Conservation (phyloP, 352 stramenopile species). For the Nothophytophthora sp. region DNA sequence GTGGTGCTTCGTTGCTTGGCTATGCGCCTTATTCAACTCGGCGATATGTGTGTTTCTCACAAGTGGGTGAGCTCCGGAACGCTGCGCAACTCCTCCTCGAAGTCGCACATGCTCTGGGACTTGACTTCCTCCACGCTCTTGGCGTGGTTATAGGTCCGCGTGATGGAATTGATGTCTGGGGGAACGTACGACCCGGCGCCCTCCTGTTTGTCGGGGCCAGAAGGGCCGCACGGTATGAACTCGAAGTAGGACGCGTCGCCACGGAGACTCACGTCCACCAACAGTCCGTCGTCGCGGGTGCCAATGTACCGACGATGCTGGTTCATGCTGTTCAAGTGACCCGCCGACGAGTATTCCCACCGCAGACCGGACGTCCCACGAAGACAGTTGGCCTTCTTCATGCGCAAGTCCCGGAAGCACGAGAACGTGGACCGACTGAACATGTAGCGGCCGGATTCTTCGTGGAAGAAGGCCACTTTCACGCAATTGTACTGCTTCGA, state of each 20-base stretch:
- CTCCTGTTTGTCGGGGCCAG: slow-evolving; percentile 11
- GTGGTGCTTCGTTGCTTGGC: too few species aligned
- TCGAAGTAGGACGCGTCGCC: slow-evolving; percentile 66
- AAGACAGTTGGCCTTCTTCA: slow-evolving; percentile 67
- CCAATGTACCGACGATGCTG: slow-evolving; percentile 79
- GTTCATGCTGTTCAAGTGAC: slow-evolving; percentile 80
- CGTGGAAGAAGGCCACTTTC: slow-evolving; percentile 73
- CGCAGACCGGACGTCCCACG: slow-evolving; percentile 60
- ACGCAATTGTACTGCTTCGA: slow-evolving; percentile 82
- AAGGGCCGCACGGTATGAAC: slow-evolving; percentile 54
- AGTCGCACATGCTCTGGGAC: slow-evolving; percentile 62
- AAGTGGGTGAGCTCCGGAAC: slow-evolving; percentile 15
- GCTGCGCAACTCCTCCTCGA: slow-evolving; percentile 34
- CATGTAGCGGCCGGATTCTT: slow-evolving; percentile 62
- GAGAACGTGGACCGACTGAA: slow-evolving; percentile 76
- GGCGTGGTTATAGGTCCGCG: slow-evolving; percentile 52
- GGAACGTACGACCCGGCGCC: slow-evolving; percentile 28
- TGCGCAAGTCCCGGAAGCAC: slow-evolving; percentile 72
- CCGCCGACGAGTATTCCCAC: slow-evolving; percentile 69
- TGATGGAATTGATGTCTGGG: slow-evolving; percentile 52
- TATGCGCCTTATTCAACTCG: too few species aligned
- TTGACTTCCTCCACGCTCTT: slow-evolving; percentile 47
- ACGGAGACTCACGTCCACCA: slow-evolving; percentile 75
- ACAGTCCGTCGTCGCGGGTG: slow-evolving; percentile 51
- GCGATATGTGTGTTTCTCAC: too few species aligned